phyloP scores from a whole-genome alignment of 2,329 filamentous ascomycete species.

The Cytospora schulzeri region DNA sequence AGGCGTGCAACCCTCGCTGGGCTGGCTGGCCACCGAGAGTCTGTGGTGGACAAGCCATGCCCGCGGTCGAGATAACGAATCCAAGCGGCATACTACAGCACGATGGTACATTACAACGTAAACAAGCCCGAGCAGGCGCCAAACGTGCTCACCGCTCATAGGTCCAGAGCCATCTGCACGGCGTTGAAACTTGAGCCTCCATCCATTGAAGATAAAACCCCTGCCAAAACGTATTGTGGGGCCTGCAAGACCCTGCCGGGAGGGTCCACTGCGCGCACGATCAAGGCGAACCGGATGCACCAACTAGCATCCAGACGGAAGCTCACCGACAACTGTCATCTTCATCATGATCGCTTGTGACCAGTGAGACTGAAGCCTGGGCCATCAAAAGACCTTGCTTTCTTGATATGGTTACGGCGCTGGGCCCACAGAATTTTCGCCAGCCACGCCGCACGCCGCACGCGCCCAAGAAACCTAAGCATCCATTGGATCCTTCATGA shows the following conservation, averaged over 20 bases:
- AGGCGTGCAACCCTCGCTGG: background rate
- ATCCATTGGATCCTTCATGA: constrained; percentile 10
- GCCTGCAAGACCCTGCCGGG: constrained; percentile 21
- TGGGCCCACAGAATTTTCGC: background rate
- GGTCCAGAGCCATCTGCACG: constrained; percentile 19
- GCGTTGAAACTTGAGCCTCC: constrained; percentile 15
- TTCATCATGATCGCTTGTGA: constrained; percentile 25
- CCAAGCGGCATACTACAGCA: background rate
- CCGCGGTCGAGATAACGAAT: background rate
- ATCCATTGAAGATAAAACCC: constrained; percentile 25
- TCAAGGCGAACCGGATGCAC: constrained; percentile 16
- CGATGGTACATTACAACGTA: constrained; percentile 14
- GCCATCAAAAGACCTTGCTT: constrained; percentile 1
- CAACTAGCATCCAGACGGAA: constrained; percentile 23
- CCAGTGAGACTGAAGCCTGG: background rate
- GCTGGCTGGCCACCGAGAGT: background rate
- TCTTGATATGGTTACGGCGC: constrained; percentile 17
- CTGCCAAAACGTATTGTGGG: constrained; percentile 4
- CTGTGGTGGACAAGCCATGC: background rate
- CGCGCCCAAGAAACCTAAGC: constrained; percentile 9
- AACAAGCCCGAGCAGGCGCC: constrained; percentile 7
- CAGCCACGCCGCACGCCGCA: constrained; percentile 25
- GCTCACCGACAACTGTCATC: constrained; percentile 27
- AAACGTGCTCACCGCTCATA: constrained; percentile 29
- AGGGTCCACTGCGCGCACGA: constrained; percentile 21